Base-by-base conservation (phyloP, 2,329 filamentous ascomycete genomes). In the Emmonsia crescens region DNA sequence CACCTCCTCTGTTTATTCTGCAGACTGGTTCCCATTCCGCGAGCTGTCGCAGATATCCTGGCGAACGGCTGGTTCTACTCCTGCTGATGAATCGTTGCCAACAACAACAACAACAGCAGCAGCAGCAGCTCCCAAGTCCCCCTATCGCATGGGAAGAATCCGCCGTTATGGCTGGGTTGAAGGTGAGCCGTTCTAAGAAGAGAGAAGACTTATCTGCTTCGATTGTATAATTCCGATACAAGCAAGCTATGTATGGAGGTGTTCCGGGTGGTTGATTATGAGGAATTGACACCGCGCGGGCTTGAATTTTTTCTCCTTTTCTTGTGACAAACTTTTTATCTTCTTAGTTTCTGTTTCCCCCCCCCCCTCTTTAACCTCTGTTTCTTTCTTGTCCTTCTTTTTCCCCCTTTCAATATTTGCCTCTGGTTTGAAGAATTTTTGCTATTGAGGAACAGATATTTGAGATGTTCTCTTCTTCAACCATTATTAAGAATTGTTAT, bases 131-230 rank as follows among this genome's bases (percentile, higher is more conserved):
- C 52, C 33, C 5, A 24, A 24, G n/a, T 61, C 59, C 10, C 59
- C 62, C 36, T 63, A 57, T 44, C 60, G 48, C 21, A 42, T 63
- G 48, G 57, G 62, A 1, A 24, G 31, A 21, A 1, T 24, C 24
- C 24, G 48, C 5, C 49, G 48, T 19, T 57, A 59, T 57, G 62
- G 60, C n/a, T 57, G 49, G 40, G 42, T 58, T 57, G 46, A 54
- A 19, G 27, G 40, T 1, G 33, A 42, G 52, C 24, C n/a, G 19
- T 42, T 52, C 16, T 21, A 51, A 9, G 46, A 54, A 8, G 9
- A 54, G 31, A n/a, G 1, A 21, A 54, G 9, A 38, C 21, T 19
- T 19, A 29, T 44, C n/a, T 29, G 52, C 12, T 31, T 42, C 33
- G 21, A 36, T 24, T 56, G 8, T 33, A 52, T 36, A 19, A 8